Evolutionary conservation across 1,284 basidiomycete species (phyloP).

Genomic region (Heterobasidion annosum): DNA sequence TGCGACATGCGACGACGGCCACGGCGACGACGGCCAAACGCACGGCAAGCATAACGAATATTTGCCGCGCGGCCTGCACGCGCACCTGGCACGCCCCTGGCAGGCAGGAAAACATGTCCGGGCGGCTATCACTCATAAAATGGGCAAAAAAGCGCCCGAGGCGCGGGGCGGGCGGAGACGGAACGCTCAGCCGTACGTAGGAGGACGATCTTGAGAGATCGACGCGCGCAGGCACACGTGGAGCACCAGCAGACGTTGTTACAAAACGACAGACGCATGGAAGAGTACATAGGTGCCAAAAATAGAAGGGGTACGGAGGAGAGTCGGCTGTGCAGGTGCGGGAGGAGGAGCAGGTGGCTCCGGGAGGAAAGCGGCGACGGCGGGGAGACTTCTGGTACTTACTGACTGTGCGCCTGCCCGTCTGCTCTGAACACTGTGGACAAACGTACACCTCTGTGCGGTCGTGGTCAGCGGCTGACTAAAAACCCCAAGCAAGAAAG

Average conservation of each 20-base stretch:
- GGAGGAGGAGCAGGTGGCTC: conserved; percentile 14
- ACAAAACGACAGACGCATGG: conserved; percentile 3
- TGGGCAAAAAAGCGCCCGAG: background rate
- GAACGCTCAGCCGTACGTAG: conserved; percentile 4
- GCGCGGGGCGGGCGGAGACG: background rate
- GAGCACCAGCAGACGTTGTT: conserved; percentile 3
- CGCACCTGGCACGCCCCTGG: no score
- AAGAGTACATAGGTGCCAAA: conserved; percentile 20
- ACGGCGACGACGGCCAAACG: background rate
- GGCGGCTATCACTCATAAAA: background rate
- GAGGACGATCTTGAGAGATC: background rate
- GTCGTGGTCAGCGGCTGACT: conserved; percentile 7
- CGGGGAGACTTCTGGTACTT: conserved; percentile 43
- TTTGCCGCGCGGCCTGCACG: background rate
- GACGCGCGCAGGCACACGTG: background rate
- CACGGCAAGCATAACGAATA: background rate
- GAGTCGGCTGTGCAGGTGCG: conserved; percentile 24
- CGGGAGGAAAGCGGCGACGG: background rate
- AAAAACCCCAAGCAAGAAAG: background rate
- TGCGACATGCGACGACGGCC: no score
- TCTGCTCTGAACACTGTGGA: conserved; percentile 52
- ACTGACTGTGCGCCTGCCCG: conserved; percentile 65
- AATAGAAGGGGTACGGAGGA: conserved; percentile 18
- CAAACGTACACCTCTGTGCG: conserved; percentile 61
- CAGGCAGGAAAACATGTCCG: background rate